Conservation (phyloP, 2,329 filamentous ascomycete genomes). For the Penicillium brasilianum region DNA sequence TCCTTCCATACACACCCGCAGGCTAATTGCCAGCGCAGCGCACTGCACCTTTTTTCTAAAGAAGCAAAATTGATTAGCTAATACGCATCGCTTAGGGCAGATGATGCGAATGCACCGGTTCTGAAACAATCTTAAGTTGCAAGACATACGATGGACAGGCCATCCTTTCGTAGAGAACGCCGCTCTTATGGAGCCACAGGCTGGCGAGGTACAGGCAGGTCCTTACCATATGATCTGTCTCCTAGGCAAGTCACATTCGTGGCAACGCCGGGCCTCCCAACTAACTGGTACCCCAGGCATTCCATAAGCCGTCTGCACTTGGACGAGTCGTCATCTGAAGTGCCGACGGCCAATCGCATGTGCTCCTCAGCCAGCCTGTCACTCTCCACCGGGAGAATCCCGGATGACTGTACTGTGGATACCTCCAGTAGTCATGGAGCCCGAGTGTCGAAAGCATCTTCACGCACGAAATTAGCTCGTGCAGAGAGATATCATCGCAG, state of each 20-base stretch:
- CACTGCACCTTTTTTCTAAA: no score
- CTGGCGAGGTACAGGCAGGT: conserved; percentile 18
- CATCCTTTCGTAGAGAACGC: conserved; percentile 2
- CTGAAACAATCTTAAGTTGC: background rate
- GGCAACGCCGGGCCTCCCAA: conserved; percentile 8
- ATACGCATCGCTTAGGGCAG: background rate
- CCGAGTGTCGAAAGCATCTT: conserved; percentile 14
- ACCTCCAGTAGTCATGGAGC: conserved; percentile 18
- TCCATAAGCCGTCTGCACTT: conserved; percentile 11
- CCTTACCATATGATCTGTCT: conserved; percentile 6
- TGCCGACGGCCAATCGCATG: conserved; percentile 20
- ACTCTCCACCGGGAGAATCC: conserved; percentile 5
- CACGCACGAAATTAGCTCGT: conserved; percentile 16
- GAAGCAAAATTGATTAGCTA: background rate
- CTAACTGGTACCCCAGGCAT: conserved; percentile 11
- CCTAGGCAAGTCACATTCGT: conserved; percentile 9
- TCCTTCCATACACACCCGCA: background rate
- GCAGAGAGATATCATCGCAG: conserved; percentile 13
- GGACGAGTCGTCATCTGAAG: conserved; percentile 9
- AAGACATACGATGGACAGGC: conserved; percentile 3
- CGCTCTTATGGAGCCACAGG: background rate
- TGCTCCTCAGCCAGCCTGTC: conserved; percentile 15
- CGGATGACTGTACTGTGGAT: conserved; percentile 19
- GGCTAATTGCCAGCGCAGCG: background rate
- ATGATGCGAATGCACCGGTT: conserved; percentile 1